Base-by-base conservation (phyloP, 1,284 basidiomycete genomes). In the Ceratorhiza oryzae-sativae region DNA sequence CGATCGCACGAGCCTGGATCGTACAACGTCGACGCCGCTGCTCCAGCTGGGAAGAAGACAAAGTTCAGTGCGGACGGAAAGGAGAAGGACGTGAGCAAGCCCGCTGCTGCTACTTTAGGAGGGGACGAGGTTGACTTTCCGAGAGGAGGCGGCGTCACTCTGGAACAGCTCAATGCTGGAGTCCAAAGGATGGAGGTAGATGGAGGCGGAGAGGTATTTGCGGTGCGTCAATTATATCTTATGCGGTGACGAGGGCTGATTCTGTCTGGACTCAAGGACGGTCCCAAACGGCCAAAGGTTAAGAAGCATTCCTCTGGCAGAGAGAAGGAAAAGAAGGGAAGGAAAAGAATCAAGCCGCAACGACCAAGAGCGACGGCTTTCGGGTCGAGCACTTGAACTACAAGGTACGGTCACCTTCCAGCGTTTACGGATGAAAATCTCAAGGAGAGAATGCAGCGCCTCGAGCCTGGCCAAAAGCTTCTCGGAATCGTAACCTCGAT, bases 331-430 rank as follows among this genome's bases (percentile, higher is more conserved):
- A 68, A 15, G 62, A 58, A 32, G 70, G 56, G 65, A 67, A 53
- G 25, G 63, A 58, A 9, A 70, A 49, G 42, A 53, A 46, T n/a
- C 46, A 70, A 39, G 55, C 10, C 15, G 55, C 42, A 23, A 18
- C 42, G 36, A 39, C 23, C 25, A 92, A 84, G 73, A 80, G 76
- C 51, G 85, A 87, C 42, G 79, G 79, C 42, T 81, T 87, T 67
- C 87, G 95, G 72, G 89, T 97, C 65, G 95, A 98, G 80, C 93
- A 96, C 79, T 84, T 98, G 55, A 97, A 95, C 78, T 97, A 98
- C 84, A 98, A 97, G 83, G 94, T 92, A 73, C 73, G 83, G 72
- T 34, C 23, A 15, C n/a, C n/a, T n/a, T n/a, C n/a, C n/a, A n/a
- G n/a, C n/a, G n/a, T n/a, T n/a, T n/a, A n/a, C n/a, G n/a, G n/a